Conservation (phyloP, 75 land plant genomes). For the Cupressus sempervirens region DNA sequence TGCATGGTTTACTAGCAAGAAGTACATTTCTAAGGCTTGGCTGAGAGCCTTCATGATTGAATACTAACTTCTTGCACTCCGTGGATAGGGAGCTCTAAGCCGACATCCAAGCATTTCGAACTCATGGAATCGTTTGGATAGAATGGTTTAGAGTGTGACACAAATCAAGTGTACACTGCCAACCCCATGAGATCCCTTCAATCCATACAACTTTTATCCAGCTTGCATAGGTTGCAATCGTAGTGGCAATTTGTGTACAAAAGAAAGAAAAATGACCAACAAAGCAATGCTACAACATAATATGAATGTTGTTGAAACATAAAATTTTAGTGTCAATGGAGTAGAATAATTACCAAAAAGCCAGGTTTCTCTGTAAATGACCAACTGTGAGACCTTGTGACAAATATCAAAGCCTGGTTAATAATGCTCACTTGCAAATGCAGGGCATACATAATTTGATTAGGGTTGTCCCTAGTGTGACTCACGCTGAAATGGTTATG, state of each 20-base stretch:
- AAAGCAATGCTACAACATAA: background rate
- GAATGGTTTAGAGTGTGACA: too few relatives aligned
- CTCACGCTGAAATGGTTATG: constrained; percentile 43
- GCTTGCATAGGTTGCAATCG: constrained; percentile 57
- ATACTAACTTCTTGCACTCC: too few relatives aligned
- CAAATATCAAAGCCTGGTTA: constrained; percentile 59
- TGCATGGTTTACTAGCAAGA: too few relatives aligned
- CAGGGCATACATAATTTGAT: constrained; percentile 43
- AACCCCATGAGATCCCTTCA: constrained; percentile 69
- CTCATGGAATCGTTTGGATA: too few relatives aligned
- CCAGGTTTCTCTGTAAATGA: constrained; percentile 70
- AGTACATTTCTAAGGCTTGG: too few relatives aligned
- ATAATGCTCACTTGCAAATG: constrained; percentile 59
- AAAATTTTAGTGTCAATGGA: background rate
- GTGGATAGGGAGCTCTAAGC: too few relatives aligned
- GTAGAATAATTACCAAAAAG: constrained; percentile 36
- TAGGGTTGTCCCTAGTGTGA: constrained; percentile 15
- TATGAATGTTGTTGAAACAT: too few relatives aligned
- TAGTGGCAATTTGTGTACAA: constrained; percentile 48
- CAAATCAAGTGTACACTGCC: too few relatives aligned
- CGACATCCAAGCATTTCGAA: too few relatives aligned
- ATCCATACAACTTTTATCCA: constrained; percentile 40
- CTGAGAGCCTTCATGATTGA: too few relatives aligned
- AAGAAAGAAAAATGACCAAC: background rate
- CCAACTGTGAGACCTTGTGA: constrained; percentile 70